Base-by-base conservation (phyloP, 1,139 yeast genomes). In the Geotrichum klebahnii region DNA sequence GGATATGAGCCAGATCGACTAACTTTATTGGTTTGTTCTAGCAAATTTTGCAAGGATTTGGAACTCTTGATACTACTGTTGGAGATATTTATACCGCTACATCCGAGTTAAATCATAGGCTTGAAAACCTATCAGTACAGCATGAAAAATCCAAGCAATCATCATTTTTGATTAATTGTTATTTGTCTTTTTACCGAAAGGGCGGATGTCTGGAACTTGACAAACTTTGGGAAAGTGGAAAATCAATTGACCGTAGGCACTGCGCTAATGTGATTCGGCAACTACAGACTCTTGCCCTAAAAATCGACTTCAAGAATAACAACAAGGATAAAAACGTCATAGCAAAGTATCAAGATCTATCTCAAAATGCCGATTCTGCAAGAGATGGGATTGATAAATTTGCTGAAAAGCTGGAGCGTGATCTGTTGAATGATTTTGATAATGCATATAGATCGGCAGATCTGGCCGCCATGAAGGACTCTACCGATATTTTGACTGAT, bases 81-180 rank as follows among this genome's bases (percentile, higher is more conserved):
- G 63, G 62, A 14, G 71, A 67, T 39, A 58, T 71, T 16, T 59
- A 83, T 1, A 72, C 77, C 14, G 78, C 79, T 17, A 82, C 94
- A 12, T 80, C 83, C 36, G 89, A 94, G 0, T 66, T 89, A 55
- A 90, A 95, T 17, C 85, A 79, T 55, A 77, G 81, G 34, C 71
- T 92, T 51, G 85, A 84, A 56, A 79, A 80, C 44, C 81, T 89
- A 26, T 81, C 92, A n/a, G 77, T 79, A 51, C 81, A 88, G 41
- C 80, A 89, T 61, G 89, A 86, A 58, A 77, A 86, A 51, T 82
- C 95, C 1, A 72, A 74, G 29, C 84, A 82, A 52, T 82, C 95
- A 5, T 81, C 85, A 10, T 83, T 83, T 56, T 70, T 92, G 44
- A 82, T 89, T 37, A 74, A 84, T 50, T 84, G 92, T 41, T 92